Percentiles rank a stretch among this genome's conserved stretches.
Evolutionary conservation across 129 eudicot genomes (phyloP).

Genomic region (Helichrysum umbraculigerum): DNA sequence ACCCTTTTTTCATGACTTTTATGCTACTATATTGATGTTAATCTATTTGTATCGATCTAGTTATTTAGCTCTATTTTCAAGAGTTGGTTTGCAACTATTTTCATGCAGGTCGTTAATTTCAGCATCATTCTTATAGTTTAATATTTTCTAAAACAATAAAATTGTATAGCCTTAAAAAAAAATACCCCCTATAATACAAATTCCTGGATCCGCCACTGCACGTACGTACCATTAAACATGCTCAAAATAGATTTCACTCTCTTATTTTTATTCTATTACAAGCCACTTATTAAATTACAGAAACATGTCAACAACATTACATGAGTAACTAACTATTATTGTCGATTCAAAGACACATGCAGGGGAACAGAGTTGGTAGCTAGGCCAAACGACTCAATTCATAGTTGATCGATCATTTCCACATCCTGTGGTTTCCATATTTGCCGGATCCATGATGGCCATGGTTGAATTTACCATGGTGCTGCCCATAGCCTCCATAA

Average conservation of each 20-base stretch:
- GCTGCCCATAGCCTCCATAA: slow-evolving; percentile 35
- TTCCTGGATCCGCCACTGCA: too few relatives aligned
- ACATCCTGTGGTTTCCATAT: slow-evolving; percentile 28
- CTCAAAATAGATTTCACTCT: background rate
- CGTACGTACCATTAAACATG: too few relatives aligned
- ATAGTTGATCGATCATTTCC: slow-evolving; percentile 24
- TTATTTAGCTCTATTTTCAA: too few relatives aligned
- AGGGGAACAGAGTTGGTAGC: background rate
- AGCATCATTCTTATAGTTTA: too few relatives aligned
- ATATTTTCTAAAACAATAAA: too few relatives aligned
- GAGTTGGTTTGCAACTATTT: too few relatives aligned
- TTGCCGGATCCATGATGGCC: slow-evolving; percentile 33
- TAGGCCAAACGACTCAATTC: background rate
- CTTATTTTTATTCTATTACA: slow-evolving; percentile 8
- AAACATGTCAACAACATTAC: background rate
- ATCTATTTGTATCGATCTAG: too few relatives aligned
- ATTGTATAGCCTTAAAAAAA: too few relatives aligned
- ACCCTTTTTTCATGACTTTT: too few relatives aligned
- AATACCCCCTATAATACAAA: too few relatives aligned
- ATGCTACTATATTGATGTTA: too few relatives aligned
- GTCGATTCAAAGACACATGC: slow-evolving; percentile 3
- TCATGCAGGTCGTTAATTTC: too few relatives aligned
- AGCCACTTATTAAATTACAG: background rate
- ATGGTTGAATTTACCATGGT: slow-evolving; percentile 39
- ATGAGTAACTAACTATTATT: background rate